Conservation (phyloP, 257 asterid species). For the Solanum phureja region DNA sequence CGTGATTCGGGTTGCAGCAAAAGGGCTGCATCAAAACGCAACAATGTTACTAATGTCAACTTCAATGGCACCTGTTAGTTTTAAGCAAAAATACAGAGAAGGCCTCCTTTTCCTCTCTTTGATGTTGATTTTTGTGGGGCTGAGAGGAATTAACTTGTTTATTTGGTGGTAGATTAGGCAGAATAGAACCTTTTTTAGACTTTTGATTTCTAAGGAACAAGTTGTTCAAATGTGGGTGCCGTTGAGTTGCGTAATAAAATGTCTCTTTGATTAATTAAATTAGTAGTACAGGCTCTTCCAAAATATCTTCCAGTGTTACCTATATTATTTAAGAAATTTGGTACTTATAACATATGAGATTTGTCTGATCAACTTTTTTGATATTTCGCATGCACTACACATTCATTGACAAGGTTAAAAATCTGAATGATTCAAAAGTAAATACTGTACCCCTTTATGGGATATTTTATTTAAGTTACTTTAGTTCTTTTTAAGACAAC, state of each 20-base stretch:
- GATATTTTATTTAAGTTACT: no score
- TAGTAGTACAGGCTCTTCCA: not conserved
- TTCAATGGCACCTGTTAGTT: not conserved
- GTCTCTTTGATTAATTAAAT: not conserved
- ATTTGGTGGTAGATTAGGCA: not conserved
- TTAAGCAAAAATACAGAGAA: not conserved
- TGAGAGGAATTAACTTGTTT: not conserved
- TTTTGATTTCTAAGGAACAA: not conserved
- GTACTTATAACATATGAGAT: not conserved
- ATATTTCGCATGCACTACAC: not conserved
- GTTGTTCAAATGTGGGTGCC: not conserved
- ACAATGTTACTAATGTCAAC: not conserved
- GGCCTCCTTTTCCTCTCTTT: not conserved
- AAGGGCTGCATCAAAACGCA: slow-evolving; percentile 24
- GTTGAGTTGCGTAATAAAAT: not conserved
- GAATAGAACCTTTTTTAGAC: not conserved
- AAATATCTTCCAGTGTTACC: not conserved
- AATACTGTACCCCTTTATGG: not conserved
- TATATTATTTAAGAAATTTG: not conserved
- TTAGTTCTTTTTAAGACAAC: not conserved
- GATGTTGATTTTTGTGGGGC: not conserved
- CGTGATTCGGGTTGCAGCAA: slow-evolving; percentile 33
- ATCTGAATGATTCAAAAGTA: not conserved
- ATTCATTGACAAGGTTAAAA: not conserved
- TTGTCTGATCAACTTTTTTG: not conserved